Evolutionary conservation across 2,329 filamentous ascomycete species (phyloP), one percentile per base, ranked within the genome.

Genomic region (Blastomyces gilchristii): DNA sequence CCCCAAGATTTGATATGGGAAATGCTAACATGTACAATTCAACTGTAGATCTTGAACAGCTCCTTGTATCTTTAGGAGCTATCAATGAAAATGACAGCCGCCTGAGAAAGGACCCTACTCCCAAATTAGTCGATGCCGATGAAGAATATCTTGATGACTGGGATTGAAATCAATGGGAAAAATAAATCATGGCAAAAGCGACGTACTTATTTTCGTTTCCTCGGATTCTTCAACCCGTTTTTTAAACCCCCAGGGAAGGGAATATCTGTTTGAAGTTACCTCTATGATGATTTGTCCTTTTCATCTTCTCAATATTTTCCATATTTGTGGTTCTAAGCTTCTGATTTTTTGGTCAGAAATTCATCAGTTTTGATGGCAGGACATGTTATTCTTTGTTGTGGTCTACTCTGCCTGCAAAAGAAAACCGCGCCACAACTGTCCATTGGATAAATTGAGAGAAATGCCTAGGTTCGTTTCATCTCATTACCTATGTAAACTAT

Each of bases 61-160:
- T 97, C 50, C 79, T 99, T 47, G 83, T 97, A 1, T 88, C 91
- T 58, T 81, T 95, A 47, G 91, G 91, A 2, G 93, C 91, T 1
- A 80, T 97, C 18, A 84, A 86, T 61, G 82, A 87, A 59, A 87
- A 86, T 63, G 94, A 99, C 73, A 83, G 90, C 76, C 86, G 94
- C 62, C 80, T 97, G 45, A 79, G 86, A 77, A 69, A 77, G 67
- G 64, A 68, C 47, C 81, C 84, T 69, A 82, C 85, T 68, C 79
- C 80, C 54, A 72, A 83, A 54, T 76, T 78, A 67, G 74, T 78
- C 66, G 81, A 81, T 71, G 79, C 79, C 60, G 69, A 79, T 80
- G 69, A 80, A 78, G 66, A 81, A 81, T 68, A 80, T 63, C 80
- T 82, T 67, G 80, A 81, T 67, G 83, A 85, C 72, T 85, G 82